These are phyloP conservation scores for Pyrenochaeta sp. DNA, from an alignment of 2,329 filamentous ascomycete genomes.

Conservation along the genomic window DNA sequence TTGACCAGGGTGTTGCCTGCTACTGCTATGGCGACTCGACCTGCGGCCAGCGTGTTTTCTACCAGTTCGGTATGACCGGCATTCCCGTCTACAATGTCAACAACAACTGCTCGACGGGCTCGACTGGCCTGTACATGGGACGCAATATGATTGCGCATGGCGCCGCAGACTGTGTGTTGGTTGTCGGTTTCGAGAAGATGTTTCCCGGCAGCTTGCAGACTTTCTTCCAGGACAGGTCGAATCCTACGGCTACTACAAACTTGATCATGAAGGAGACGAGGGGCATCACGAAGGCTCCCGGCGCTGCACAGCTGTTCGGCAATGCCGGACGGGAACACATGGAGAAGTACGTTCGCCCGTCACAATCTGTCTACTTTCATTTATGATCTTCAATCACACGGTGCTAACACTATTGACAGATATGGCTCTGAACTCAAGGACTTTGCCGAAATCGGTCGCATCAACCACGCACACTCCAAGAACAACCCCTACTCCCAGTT, in stretches of 20 bases:
- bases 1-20: conserved; percentile 94
- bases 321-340: conserved; percentile 95
- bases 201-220: conserved; percentile 84
- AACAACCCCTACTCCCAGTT: conserved; percentile 99
- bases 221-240: conserved; percentile 85
- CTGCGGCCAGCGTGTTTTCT: conserved; percentile 95
- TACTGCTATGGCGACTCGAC: conserved; percentile 98
- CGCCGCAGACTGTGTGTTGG: conserved; percentile 85
- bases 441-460: conserved; percentile 91
- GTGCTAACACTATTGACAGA: conserved; percentile 54
- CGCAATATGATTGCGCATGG: conserved; percentile 81
- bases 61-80: conserved; percentile 96
- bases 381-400: background rate
- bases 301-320: conserved; percentile 92
- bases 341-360: conserved; percentile 72
- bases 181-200: conserved; percentile 99
- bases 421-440: conserved; percentile 84
- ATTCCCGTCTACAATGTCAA: conserved; percentile 99
- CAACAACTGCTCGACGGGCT: conserved; percentile 98
- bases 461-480: conserved; percentile 92
- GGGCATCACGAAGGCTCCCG: conserved; percentile 82
- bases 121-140: conserved; percentile 85
- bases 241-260: conserved; percentile 75
- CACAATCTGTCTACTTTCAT: background rate
- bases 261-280: conserved; percentile 85